Evolutionary conservation across 768 basidiomycete species (phyloP).

Genomic region (Trametes sanguinea): DNA sequence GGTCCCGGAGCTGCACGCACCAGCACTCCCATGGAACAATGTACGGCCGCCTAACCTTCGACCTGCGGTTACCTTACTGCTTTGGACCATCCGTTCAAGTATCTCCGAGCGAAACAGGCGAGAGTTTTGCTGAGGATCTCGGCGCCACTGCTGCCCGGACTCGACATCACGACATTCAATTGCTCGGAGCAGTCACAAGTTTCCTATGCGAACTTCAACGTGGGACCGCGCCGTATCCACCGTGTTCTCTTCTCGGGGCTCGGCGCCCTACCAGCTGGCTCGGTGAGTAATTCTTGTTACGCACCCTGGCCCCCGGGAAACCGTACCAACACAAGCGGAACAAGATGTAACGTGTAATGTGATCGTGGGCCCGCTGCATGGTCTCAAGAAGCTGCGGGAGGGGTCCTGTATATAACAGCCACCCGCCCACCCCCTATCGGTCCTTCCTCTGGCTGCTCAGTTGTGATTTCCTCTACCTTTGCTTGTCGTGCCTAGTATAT

Average conservation of each 20-base stretch:
- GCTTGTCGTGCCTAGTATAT: background rate
- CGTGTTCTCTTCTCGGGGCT: background rate
- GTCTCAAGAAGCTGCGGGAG: background rate
- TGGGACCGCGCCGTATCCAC: background rate
- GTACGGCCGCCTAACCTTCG: no score
- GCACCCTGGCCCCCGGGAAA: background rate
- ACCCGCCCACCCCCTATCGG: background rate
- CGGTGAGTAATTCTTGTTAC: constrained; percentile 5
- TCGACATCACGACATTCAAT: background rate
- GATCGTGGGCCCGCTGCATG: no score
- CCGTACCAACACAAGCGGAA: background rate
- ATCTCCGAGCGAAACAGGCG: no score
- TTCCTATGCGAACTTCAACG: background rate
- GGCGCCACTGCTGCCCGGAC: background rate
- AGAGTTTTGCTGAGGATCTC: no score
- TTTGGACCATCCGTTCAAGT: no score
- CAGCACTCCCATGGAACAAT: no score
- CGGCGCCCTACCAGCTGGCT: background rate
- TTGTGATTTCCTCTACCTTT: background rate
- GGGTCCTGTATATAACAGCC: background rate
- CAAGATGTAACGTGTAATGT: background rate
- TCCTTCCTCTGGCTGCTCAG: background rate
- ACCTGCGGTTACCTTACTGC: no score
- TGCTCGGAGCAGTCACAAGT: background rate
- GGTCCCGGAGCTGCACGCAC: no score